Base-by-base conservation (phyloP, 495 filamentous ascomycete genomes). In the Hypomontagnella submonticulosa region DNA sequence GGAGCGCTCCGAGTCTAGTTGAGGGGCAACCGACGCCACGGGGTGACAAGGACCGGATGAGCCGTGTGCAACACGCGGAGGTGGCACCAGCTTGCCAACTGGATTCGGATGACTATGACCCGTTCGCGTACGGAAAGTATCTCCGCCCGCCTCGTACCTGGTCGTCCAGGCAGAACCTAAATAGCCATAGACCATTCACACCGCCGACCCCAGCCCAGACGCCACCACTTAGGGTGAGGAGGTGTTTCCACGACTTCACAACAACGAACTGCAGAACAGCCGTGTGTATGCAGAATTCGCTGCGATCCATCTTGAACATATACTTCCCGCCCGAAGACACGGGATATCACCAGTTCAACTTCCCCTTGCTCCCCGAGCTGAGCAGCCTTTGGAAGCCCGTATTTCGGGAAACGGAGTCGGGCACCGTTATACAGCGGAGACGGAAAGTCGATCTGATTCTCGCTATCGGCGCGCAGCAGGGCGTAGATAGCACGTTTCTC, bases 391-490 rank as follows among this genome's bases (percentile, higher is more conserved):
- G 80, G 80, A 72, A 73, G 59, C 75, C 76, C 3, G 66, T 82
- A 2, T 71, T 79, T 19, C 72, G 77, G 40, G 72, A 71, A 36
- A 34, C 62, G 0, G 67, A 71, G 19, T 47, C 74, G 6, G 57
- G 44, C 1, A 60, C 64, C 11, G 41, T 53, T 0, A 49, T 66
- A 49, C 62, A 52, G 15, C 57, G 62, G 16, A 69, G 61, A 33
- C 62, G 70, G 15, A 77, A 73, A 30, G 57, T 79, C 7, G 79
- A 83, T 20, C 58, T 81, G 8, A 81, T 83, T 13, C 38, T 83
- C 8, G 79, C 79, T 1, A 73, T 82, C 16, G 80, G 81, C 0
- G 66, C 76, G 0, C 78, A 83, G 55, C 61, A 68, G 9, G 70
- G 75, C 0, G 78, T 79, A 2, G 71, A 71, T 4, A 79, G 56